phyloP scores from a whole-genome alignment of 2,329 filamentous ascomycete genomes.

The Paradendryphiella salina region DNA sequence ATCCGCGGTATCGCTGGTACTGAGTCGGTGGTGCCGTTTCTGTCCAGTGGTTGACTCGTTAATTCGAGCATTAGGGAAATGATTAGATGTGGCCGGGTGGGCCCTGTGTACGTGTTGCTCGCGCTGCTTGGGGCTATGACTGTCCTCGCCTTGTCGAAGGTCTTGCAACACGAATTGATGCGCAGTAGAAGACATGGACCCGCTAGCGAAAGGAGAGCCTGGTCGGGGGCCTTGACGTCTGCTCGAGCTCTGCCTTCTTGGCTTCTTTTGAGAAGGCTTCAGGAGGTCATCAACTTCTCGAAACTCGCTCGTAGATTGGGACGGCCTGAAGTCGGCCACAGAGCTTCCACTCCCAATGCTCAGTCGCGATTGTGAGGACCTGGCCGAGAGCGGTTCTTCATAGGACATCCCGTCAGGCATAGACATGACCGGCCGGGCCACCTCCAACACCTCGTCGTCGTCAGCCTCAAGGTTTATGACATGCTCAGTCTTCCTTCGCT shows the following conservation, averaged over 20 bases:
- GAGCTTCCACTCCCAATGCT: constrained; percentile 20
- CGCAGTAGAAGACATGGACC: constrained; percentile 1
- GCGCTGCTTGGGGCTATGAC: background rate
- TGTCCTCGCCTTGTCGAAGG: constrained; percentile 21
- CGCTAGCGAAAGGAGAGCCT: constrained; percentile 6
- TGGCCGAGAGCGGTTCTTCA: background rate
- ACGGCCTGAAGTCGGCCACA: background rate
- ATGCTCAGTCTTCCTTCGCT: constrained; percentile 27
- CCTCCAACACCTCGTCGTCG: constrained; percentile 4
- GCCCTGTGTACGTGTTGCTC: background rate
- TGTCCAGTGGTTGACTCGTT: constrained; percentile 25
- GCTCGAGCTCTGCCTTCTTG: constrained; percentile 6
- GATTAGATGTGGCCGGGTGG: constrained; percentile 9
- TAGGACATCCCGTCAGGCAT: background rate
- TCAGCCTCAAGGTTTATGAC: constrained; percentile 24
- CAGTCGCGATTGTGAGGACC: constrained; percentile 18
- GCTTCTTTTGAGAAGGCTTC: constrained; percentile 18
- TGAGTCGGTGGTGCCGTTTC: background rate
- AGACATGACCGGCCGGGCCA: background rate
- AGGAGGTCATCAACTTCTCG: constrained; percentile 10
- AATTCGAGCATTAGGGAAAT: constrained; percentile 27
- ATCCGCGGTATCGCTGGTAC: background rate
- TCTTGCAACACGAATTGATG: constrained; percentile 9
- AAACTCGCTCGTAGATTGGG: constrained; percentile 24
- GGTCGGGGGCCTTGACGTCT: background rate